Base-by-base conservation (phyloP, 371 early-diverging fungal genomes). In the Mortierella sp. region DNA sequence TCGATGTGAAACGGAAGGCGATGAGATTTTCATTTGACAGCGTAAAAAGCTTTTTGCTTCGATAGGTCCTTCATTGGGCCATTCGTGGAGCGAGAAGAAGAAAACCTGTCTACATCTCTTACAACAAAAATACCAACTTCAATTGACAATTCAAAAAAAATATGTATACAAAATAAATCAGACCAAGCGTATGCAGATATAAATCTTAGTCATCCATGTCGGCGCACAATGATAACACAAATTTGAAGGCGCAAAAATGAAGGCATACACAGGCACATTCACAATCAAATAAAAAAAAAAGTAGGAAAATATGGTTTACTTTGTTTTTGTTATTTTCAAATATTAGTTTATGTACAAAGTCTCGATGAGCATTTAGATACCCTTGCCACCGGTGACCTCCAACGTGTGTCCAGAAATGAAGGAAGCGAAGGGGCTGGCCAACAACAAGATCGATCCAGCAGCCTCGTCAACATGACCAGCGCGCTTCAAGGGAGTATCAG, bases 381-480 rank as follows among this genome's bases (percentile, higher is more conserved):
- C 91, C 82, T 86, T 87, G 71, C 92, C 92, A 75, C 92, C 92
- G 67, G 91, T 91, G 66, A 90, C 89, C 84, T 91, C 89, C 64
- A 91, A 83, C 49, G 89, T 89, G 60, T 88, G 88, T 43, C 92
- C 92, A 65, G 90, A 88, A 58, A 92, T 72, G 70, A 89, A 92
- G 64, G 83, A 82, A 12, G 89, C 84, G 60, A 90, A 83, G n/a
- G 91, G 91, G 62, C 89, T 85, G 86, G 87, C 89, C 64, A 92
- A 83, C 85, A 88, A 83, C 81, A 91, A 65, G 75, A 90, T 85
- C 47, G 89, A 87, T 31, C 88, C 89, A 76, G 91, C 92, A 47
- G 90, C 92, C 68, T 91, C 92, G 37, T 91, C 92, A 35, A 90
- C 85, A 34, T 74, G 87, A 71, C 92, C 92, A 68, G 88, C 84